These are phyloP conservation scores for Choanephora cucurbitarum DNA, from an alignment of 371 early-diverging fungal species.

Conservation along the genomic window DNA sequence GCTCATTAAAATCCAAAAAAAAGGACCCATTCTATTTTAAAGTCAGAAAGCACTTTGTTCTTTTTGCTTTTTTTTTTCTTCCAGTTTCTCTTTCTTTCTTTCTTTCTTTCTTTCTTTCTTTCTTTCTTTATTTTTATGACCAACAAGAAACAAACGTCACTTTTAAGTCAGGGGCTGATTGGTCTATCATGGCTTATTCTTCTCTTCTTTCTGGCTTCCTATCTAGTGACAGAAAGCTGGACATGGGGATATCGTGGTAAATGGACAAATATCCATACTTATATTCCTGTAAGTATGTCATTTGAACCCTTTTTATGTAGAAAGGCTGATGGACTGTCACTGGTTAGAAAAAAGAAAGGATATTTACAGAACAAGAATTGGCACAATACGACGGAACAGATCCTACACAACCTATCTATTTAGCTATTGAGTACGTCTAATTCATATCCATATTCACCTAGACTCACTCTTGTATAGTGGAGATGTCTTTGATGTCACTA, in stretches of 20 bases:
- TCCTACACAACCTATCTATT: constrained; percentile 76
- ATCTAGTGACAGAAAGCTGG: constrained; percentile 77
- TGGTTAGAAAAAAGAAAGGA: constrained; percentile 54
- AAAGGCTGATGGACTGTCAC: not conserved
- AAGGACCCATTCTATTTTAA: too few species aligned
- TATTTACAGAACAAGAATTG: constrained; percentile 79
- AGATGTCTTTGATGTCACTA: constrained; percentile 88
- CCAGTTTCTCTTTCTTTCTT: too few species aligned
- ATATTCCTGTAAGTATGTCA: constrained; percentile 59
- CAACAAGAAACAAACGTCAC: constrained; percentile 14
- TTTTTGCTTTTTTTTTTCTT: constrained; percentile 2
- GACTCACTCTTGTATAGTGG: too few species aligned
- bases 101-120: constrained; percentile 1
- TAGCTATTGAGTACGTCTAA: constrained; percentile 77
- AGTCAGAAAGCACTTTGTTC: not conserved
- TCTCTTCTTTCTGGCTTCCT: constrained; percentile 62
- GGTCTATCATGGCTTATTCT: constrained; percentile 38
- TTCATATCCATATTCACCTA: too few species aligned
- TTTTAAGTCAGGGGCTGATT: constrained; percentile 27
- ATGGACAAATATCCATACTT: constrained; percentile 74
- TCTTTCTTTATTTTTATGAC: not conserved
- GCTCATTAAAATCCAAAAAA: not conserved
- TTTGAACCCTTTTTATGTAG: not conserved
- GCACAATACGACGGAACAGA: constrained; percentile 80
- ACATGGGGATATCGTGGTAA: constrained; percentile 78